Conservation (phyloP, 768 basidiomycete genomes). For the Amanita pallidorosea region DNA sequence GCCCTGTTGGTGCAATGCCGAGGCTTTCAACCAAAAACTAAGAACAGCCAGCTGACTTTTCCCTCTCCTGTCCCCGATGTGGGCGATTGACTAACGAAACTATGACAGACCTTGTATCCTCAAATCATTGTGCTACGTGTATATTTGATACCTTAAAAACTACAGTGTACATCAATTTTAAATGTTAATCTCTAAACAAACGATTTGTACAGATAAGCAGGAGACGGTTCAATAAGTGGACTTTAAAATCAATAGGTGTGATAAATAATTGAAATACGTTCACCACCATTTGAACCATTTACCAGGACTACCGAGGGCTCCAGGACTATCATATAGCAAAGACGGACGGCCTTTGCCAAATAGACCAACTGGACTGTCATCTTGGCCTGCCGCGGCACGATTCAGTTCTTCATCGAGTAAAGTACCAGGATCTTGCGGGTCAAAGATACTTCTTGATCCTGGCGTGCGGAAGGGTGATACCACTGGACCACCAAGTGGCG, state of each 20-base stretch:
- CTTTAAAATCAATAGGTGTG: neutral
- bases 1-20: conserved; percentile 28
- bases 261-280: conserved; percentile 7
- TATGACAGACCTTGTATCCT: neutral
- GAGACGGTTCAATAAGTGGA: too few relatives aligned
- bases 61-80: neutral
- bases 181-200: too few relatives aligned
- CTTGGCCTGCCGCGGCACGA: conserved; percentile 32
- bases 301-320: conserved; percentile 39
- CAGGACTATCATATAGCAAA: conserved; percentile 69
- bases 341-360: conserved; percentile 47
- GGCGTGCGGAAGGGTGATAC: conserved; percentile 39
- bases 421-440: conserved; percentile 61
- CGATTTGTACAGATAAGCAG: too few relatives aligned
- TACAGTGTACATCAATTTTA: too few relatives aligned
- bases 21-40: conserved; percentile 34
- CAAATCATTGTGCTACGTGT: too few relatives aligned
- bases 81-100: neutral
- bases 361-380: conserved; percentile 57
- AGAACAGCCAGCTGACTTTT: conserved; percentile 52
- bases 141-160: too few relatives aligned
- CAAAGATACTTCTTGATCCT: conserved; percentile 41
- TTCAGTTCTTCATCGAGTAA: conserved; percentile 67
- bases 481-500: conserved; percentile 17
- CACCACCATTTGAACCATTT: conserved; percentile 29